phyloP scores from a whole-genome alignment of 2,329 filamentous ascomycete genomes.

The Penicillium sp. region DNA sequence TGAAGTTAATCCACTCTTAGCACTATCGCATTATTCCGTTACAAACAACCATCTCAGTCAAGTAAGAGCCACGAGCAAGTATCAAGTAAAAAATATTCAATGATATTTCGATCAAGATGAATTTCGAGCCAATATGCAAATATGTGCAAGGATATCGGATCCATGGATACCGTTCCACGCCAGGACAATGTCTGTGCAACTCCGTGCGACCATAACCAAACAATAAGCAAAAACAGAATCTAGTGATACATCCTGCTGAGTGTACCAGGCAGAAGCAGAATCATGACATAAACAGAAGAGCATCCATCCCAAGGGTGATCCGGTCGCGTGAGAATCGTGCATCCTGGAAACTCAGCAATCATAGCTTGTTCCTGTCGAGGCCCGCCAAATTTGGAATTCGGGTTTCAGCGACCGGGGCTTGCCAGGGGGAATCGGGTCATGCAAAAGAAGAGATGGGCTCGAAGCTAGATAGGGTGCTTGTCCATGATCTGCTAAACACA shows the following conservation, averaged over 20 bases:
- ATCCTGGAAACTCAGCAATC: neutral
- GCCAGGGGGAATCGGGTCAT: conserved; percentile 12
- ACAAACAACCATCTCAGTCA: neutral
- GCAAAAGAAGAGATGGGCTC: conserved; percentile 2
- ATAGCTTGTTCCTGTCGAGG: conserved; percentile 3
- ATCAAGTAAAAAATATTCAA: neutral
- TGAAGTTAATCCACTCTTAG: neutral
- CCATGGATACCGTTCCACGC: conserved; percentile 19
- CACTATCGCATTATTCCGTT: neutral
- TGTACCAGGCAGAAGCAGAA: conserved; percentile 12
- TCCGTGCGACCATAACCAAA: conserved; percentile 16
- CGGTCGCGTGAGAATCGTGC: conserved; percentile 9
- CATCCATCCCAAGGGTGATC: neutral
- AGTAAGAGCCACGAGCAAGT: neutral
- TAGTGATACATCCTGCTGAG: conserved; percentile 25
- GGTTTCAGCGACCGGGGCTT: conserved; percentile 14
- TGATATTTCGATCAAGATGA: conserved; percentile 13
- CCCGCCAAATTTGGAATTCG: conserved; percentile 10
- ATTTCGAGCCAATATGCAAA: conserved; percentile 23
- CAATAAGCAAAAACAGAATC: conserved; percentile 1
- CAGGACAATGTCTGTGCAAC: conserved; percentile 23
- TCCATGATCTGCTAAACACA: neutral
- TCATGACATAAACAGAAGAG: conserved; percentile 2
- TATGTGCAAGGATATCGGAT: conserved; percentile 18
- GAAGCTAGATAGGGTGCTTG: neutral